phyloP scores from a whole-genome alignment of 176 grass and related monocot genomes.

The Pontederia paniculata region DNA sequence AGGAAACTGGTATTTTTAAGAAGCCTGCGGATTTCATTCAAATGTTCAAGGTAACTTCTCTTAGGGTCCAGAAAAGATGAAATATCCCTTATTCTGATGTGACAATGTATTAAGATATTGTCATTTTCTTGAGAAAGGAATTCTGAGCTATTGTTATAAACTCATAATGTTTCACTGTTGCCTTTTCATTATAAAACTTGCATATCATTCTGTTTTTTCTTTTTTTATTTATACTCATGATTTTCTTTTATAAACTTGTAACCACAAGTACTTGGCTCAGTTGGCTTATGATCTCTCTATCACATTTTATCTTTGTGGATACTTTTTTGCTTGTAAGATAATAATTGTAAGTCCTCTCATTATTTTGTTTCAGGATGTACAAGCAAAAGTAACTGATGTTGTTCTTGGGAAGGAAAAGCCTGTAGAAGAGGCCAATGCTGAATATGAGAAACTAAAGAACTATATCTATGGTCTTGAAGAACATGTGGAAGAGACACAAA shows the following conservation, averaged over 20 bases:
- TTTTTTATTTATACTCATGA: too few relatives aligned
- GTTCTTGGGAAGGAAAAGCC: constrained; percentile 98
- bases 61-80: neutral
- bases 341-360: too few relatives aligned
- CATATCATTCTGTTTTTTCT: too few relatives aligned
- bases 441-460: constrained; percentile 92
- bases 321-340: too few relatives aligned
- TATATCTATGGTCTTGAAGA: constrained; percentile 98
- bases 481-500: constrained; percentile 88
- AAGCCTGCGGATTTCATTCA: constrained; percentile 83
- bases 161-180: neutral
- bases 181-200: too few relatives aligned
- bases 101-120: too few relatives aligned
- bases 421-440: constrained; percentile 83
- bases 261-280: too few relatives aligned
- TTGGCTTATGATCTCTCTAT: neutral
- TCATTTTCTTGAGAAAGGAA: too few relatives aligned
- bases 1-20: constrained; percentile 77
- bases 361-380: constrained; percentile 54
- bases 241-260: too few relatives aligned
- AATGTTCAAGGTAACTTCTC: constrained; percentile 88
- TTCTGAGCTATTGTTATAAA: too few relatives aligned
- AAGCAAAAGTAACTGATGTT: constrained; percentile 90
- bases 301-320: neutral
- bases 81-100: too few relatives aligned